Evolutionary conservation across 75 land plant genomes (phyloP), one percentile per base, ranked within the genome.

Genomic region (Ceratopteris richardii): DNA sequence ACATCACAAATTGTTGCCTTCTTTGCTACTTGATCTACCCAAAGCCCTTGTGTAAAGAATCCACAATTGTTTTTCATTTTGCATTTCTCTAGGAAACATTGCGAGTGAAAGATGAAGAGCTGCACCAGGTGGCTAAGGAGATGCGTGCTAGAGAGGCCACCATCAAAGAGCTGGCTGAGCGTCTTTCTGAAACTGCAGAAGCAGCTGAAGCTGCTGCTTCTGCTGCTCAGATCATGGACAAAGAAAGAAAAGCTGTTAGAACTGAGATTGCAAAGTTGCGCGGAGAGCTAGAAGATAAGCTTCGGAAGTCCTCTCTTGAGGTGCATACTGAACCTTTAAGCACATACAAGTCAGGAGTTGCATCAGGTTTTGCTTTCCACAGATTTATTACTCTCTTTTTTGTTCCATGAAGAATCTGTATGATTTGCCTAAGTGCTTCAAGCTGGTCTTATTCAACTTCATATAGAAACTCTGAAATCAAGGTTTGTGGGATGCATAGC

Each of bases 191-290:
- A 43, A 93, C 98, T 54, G 98, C 98, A 53, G 84, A 82, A 51
- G 98, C 98, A 58, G 98, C 98, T 31, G 98, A 85, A 70, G 69
- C 98, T 63, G 98, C 98, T 13, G 98, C 98, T 14, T 62, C 75
- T 58, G 96, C 96, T 25, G 98, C 95, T 27, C 79, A 83, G 62
- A 65, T 63, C 21, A 86, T 93, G 79, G 98, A 89, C 63, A 83
- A 83, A 60, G 87, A 88, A 51, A 71, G 96, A 56, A 78, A 70
- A 63, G 62, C 56, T 33, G 86, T 76, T 25, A 74, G 78, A 74
- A 66, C 73, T 57, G 90, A 85, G 69, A 60, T 78, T 61, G 85
- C 83, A 43, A 68, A 80, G 27, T 20, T 85, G 46, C 68, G 40
- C 30, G 78, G 70, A 59, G 90, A 88, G 36, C 53, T 81, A 18